A percentile compares a stretch with the other conserved stretches of the same genome.
These are phyloP conservation scores for Acer saccharum DNA, from an alignment of 345 rosid species.

Conservation along the genomic window DNA sequence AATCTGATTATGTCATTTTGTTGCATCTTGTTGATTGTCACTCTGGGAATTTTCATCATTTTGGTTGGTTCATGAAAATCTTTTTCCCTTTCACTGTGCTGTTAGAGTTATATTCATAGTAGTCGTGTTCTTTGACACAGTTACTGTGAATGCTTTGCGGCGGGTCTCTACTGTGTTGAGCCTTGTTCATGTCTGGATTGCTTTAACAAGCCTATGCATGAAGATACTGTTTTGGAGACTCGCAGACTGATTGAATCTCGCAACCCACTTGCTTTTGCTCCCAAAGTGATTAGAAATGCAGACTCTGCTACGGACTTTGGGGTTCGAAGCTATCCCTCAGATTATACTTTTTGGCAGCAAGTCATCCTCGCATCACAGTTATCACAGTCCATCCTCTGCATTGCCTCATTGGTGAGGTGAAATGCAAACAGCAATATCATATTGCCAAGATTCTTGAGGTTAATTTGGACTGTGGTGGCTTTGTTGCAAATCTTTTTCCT, in stretches of 20 bases:
- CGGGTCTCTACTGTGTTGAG: slow-evolving; percentile 72
- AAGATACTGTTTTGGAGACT: slow-evolving; percentile 51
- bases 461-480: slow-evolving; percentile 13
- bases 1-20: not conserved
- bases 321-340: slow-evolving; percentile 38
- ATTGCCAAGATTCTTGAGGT: slow-evolving; percentile 10
- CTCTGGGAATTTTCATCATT: not conserved
- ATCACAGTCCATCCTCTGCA: slow-evolving; percentile 8
- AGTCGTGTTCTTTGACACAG: slow-evolving; percentile 37
- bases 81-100: slow-evolving; percentile 10
- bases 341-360: slow-evolving; percentile 7
- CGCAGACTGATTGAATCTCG: slow-evolving; percentile 63
- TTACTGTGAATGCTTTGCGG: slow-evolving; percentile 89
- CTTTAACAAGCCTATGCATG: slow-evolving; percentile 61
- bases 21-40: not conserved
- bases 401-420: slow-evolving; percentile 22
- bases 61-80: not conserved
- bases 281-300: slow-evolving; percentile 59
- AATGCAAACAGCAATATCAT: not conserved
- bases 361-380: slow-evolving; percentile 17
- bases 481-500: slow-evolving; percentile 4
- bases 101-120: not conserved
- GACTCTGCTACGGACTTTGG: slow-evolving; percentile 31
- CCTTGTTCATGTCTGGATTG: slow-evolving; percentile 74
- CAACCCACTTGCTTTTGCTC: slow-evolving; percentile 84